Conservation (phyloP, 345 rosid species). For the Euphorbia pulcherrima region DNA sequence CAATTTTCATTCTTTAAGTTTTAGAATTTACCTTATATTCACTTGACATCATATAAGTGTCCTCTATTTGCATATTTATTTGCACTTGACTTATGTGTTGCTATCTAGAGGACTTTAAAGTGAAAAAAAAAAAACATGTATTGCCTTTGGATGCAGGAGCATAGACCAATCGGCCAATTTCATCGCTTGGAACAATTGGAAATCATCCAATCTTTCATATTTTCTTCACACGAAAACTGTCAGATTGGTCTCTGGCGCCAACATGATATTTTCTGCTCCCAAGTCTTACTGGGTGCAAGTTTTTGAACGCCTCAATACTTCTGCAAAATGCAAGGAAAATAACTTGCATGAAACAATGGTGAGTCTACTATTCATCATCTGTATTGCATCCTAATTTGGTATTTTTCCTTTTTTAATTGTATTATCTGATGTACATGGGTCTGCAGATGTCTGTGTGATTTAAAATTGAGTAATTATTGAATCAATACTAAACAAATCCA, state of each 20-base stretch:
- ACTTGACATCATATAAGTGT: background rate
- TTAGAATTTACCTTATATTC: background rate
- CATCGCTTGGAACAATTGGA: slow-evolving; percentile 58
- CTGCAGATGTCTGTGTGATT: background rate
- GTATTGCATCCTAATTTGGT: background rate
- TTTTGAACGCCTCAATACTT: slow-evolving; percentile 39
- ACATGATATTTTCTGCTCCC: slow-evolving; percentile 66
- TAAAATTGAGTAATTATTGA: background rate
- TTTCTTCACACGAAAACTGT: slow-evolving; percentile 63
- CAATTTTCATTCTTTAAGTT: background rate
- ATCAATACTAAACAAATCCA: background rate
- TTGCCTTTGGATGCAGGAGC: slow-evolving; percentile 31
- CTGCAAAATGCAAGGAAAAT: slow-evolving; percentile 30
- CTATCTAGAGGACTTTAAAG: slow-evolving; percentile 12
- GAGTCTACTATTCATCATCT: background rate
- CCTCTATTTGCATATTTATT: background rate
- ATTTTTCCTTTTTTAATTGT: background rate
- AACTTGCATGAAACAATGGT: slow-evolving; percentile 45
- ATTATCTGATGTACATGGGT: background rate
- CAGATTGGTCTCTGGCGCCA: slow-evolving; percentile 68
- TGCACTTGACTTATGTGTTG: background rate
- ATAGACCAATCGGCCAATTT: slow-evolving; percentile 36
- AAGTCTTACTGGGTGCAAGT: slow-evolving; percentile 55
- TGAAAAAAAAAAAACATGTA: slow-evolving; percentile 13
- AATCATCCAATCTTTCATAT: slow-evolving; percentile 50